Conservation (phyloP, 768 basidiomycete genomes). For the Tricholoma bakamatsutake region DNA sequence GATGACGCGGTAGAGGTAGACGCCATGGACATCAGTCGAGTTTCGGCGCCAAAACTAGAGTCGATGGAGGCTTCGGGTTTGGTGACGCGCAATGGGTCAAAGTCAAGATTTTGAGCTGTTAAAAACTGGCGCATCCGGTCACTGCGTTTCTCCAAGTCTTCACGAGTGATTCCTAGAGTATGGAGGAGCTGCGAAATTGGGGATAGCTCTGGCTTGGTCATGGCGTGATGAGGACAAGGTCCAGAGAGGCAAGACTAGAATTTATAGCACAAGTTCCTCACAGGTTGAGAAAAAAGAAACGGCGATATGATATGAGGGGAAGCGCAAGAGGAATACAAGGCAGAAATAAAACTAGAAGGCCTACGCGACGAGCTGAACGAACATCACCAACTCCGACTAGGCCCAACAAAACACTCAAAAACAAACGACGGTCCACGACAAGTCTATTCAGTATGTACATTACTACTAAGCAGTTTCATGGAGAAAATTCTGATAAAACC, state of each 20-base stretch:
- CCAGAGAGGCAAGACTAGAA: background rate
- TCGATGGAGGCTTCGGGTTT: conserved; percentile 28
- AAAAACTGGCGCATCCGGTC: conserved; percentile 80
- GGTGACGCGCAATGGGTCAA: conserved; percentile 39
- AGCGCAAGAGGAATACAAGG: background rate
- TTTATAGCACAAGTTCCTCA: background rate
- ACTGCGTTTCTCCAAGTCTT: conserved; percentile 65
- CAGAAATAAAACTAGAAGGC: conserved; percentile 8
- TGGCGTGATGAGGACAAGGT: conserved; percentile 13
- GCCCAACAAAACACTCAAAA: conserved; percentile 6
- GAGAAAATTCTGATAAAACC: conserved; percentile 19
- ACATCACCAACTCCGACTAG: background rate
- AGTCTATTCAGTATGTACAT: background rate
- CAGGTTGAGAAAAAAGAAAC: background rate
- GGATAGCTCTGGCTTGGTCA: conserved; percentile 43
- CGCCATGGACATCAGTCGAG: conserved; percentile 30
- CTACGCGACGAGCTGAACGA: conserved; percentile 3
- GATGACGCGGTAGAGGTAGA: conserved; percentile 29
- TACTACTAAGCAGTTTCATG: conserved; percentile 6
- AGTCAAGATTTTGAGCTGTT: conserved; percentile 42
- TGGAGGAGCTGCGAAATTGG: conserved; percentile 70
- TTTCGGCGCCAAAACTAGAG: conserved; percentile 30
- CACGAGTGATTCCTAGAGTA: conserved; percentile 70
- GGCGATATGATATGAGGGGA: background rate
- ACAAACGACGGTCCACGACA: background rate